Evolutionary conservation across 352 stramenopile genomes (phyloP), one percentile per base, ranked within the genome.

Genomic region (Pythium guiyangense): DNA sequence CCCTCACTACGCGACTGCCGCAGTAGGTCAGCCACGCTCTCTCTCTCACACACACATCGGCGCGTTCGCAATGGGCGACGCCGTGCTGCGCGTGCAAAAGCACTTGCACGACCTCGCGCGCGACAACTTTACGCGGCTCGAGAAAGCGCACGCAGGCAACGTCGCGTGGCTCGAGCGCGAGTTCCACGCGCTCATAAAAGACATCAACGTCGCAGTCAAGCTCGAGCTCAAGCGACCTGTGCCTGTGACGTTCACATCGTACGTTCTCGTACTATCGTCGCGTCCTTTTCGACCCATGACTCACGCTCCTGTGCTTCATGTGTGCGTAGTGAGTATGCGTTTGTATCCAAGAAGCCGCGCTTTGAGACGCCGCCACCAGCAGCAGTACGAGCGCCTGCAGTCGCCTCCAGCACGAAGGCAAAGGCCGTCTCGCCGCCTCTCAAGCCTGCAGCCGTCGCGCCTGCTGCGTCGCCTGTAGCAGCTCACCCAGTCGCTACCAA

Each of bases 61-160:
- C 34, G n/a, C n/a, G n/a, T n/a, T n/a, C n/a, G n/a, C n/a, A 39
- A 89, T 91, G 78, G 68, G 78, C 37, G 81, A 91, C 59, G 78
- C 76, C 54, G 78, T 89, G 61, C 66, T 79, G 58, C 77, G 73
- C 64, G 73, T 88, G 55, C 77, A 75, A 54, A 60, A 70, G 50
- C 74, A 79, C 37, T 62, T 91, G 46, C 76, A 80, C 54, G 62
- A 67, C 31, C 55, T 86, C 22, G 75, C 74, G 52, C 76, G 70
- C 37, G 78, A 84, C 15, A 68, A 87, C 54, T 85, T 79, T 62
- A 53, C 55, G 29, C 62, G 47, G 40, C 46, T 89, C 50, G 78
- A 91, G 54, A 57, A 74, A 40, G 42, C 59, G 10, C 74, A 88
- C 35, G 70, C 59, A 31, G 34, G 34, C 45, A 82, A 83, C 40